These are phyloP conservation scores for Cladophialophora carrionii DNA, from an alignment of 2,329 filamentous ascomycete genomes.

Conservation along the genomic window DNA sequence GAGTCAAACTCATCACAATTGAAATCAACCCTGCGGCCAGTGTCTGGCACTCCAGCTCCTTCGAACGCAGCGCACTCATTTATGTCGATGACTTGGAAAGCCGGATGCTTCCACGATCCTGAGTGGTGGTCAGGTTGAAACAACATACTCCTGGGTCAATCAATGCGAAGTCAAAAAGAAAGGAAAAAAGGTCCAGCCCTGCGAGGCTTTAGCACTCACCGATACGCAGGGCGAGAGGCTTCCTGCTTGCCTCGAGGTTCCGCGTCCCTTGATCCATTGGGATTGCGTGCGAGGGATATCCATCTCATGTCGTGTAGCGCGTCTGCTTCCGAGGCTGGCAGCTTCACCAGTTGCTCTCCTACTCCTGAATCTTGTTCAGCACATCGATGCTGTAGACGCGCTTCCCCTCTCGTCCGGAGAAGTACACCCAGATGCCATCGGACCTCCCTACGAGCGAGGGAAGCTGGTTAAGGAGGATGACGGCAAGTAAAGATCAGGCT, in stretches of 20 bases:
- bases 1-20: constrained; percentile 11
- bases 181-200: neutral
- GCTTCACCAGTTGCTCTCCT: no score
- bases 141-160: neutral
- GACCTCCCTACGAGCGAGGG: neutral
- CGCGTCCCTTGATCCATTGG: no score
- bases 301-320: no score
- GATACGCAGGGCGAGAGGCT: neutral
- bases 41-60: neutral
- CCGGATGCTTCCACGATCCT: neutral
- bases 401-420: no score
- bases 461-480: neutral
- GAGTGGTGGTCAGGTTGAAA: neutral
- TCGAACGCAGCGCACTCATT: neutral
- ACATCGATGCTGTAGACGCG: neutral
- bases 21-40: constrained; percentile 5
- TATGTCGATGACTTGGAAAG: neutral
- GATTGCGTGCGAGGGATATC: no score
- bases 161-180: neutral
- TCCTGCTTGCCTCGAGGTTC: neutral
- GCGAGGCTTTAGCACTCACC: neutral
- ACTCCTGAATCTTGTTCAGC: no score
- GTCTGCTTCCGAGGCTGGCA: no score
- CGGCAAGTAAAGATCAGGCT: neutral
- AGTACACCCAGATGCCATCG: neutral